Base-by-base conservation (phyloP, 2,329 filamentous ascomycete genomes). In the Aspergillus viridinutans region DNA sequence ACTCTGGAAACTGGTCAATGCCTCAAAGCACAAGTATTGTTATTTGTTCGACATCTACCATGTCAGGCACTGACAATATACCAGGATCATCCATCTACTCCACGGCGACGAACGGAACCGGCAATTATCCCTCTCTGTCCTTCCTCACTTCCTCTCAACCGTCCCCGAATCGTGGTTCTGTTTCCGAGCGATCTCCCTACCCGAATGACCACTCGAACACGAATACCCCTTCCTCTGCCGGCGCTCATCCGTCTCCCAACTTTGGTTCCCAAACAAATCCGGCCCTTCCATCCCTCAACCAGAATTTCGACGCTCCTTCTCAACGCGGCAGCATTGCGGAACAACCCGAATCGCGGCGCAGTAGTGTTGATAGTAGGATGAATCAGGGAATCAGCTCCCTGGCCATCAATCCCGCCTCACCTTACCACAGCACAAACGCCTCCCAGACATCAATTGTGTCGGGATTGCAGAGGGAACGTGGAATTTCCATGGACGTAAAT, bases 1-100 rank as follows among this genome's bases (percentile, higher is more conserved):
- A 84, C 67, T 85, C 82, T 23, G 82, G 83, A 58, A 83, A 80
- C 67, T 85, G 82, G 82, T 83, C 82, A 53, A 81, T 83, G 64
- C 80, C 82, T 58, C 82, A 82, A 64, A 83, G 81, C 70, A 81
- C 82, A 67, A 80, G 82, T 83, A 72, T 68, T 77, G 35, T 56
- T 54, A 68, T 53, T 43, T 54, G 54, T 52, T 45, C 57, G 47
- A 49, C 45, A 55, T 26, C 32, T 26, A n/a, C 17, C 23, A 21
- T n/a, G 57, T 52, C 53, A 32, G 45, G 57, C 64, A 58, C 66
- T 71, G 63, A 71, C 65, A 54, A 49, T 43, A 48, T 45, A 50
- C 25, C 61, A 77, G 77, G 77, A 58, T 80, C 78, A 3, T 80
- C 78, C 32, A 77, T 76, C 48, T 79, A 80, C 61, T 80, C 78